phyloP scores from a whole-genome alignment of 768 basidiomycete genomes.

The Mrakia blollopis region DNA sequence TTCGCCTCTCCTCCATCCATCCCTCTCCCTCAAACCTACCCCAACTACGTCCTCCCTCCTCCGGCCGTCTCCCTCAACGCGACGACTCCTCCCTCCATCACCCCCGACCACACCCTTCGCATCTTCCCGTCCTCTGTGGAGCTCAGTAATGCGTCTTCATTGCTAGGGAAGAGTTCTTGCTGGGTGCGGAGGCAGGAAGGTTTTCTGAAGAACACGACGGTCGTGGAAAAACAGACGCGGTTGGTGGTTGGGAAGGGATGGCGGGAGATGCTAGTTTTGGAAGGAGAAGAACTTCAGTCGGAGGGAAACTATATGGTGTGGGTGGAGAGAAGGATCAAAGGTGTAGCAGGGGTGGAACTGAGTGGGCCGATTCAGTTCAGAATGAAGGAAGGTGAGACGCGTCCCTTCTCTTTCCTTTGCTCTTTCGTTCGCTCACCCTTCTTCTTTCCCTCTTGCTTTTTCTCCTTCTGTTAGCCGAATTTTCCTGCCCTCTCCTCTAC shows the following conservation, averaged over 20 bases:
- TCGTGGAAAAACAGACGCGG: conserved; percentile 20
- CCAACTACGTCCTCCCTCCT: conserved; percentile 44
- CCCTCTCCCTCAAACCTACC: conserved; percentile 40
- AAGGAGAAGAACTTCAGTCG: conserved; percentile 29
- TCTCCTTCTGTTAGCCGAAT: conserved; percentile 33
- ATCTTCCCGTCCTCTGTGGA: conserved; percentile 38
- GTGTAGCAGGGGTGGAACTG: conserved; percentile 25
- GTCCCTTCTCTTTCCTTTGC: neutral
- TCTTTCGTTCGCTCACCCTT: neutral
- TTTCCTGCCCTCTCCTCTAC: conserved; percentile 42
- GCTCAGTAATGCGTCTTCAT: conserved; percentile 11
- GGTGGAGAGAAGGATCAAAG: conserved; percentile 33
- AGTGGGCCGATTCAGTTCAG: conserved; percentile 40
- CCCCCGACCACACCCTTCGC: conserved; percentile 36
- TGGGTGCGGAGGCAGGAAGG: conserved; percentile 32
- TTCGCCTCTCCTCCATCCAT: conserved; percentile 30
- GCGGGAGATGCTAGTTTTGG: conserved; percentile 37
- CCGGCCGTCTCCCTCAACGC: conserved; percentile 7
- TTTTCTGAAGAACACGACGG: conserved; percentile 22
- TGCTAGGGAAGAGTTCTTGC: conserved; percentile 38
- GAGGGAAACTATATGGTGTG: conserved; percentile 43
- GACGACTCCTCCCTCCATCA: conserved; percentile 8
- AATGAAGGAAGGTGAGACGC: conserved; percentile 42
- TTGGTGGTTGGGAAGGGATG: conserved; percentile 38
- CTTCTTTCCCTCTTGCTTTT: neutral